Base-by-base conservation (phyloP, 1,284 basidiomycete species). In the Hymenochaete sp. region DNA sequence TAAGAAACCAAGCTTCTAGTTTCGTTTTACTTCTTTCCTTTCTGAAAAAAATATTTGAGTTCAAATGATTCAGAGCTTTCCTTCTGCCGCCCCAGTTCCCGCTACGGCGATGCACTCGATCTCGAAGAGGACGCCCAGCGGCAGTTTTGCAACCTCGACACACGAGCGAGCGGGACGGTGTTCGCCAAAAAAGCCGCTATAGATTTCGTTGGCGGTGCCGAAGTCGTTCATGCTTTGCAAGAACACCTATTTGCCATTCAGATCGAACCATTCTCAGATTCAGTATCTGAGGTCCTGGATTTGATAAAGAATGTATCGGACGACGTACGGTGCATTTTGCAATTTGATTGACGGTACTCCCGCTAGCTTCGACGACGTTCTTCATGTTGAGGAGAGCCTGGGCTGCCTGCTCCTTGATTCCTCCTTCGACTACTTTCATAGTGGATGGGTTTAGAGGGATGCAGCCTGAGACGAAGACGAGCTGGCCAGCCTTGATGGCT, bases 151-250 rank as follows among this genome's bases (percentile, higher is more conserved):
- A 19, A 82, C 90, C 70, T 91, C 86, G 42, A 95, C 88, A 42
- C 87, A 83, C 16, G 90, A 93, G 51, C 95, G 75, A 1, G 95
- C 91, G 40, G 95, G 95, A 67, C 90, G 93, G 70, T 93, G 86
- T 42, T 78, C 71, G n/a, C 85, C 89, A 61, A 93, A 95, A 65
- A 85, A 83, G 45, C 73, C 69, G 37, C 74, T 74, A 62, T 93
- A 93, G 43, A 85, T 67, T 4, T 64, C 71, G 63, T 98, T 98
- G 62, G 97, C 82, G 44, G 75, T 70, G 10, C 62, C 79, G 63
- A 97, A 97, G 65, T 98, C 87, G 58, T 86, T 72, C 91, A 98
- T 95, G 56, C 77, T 70, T 63, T 95, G 91, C 59, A 98, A 66
- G 71, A 97, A 98, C 38, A 96, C 85, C 82, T 90, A 50, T 38